Conservation (phyloP, 192 early-diverging fungal species). For the Backusella australiensis region DNA sequence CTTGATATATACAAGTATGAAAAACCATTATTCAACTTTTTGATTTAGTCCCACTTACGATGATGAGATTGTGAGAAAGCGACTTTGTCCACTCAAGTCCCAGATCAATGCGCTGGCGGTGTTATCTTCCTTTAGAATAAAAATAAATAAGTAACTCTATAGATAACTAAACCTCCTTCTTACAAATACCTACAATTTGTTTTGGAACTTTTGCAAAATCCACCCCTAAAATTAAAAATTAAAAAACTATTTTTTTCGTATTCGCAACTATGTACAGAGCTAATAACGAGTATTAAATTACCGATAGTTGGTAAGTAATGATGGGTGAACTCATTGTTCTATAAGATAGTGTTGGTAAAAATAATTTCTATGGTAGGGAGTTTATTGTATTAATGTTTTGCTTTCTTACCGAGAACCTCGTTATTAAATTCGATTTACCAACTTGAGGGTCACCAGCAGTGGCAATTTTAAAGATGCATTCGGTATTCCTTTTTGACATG, state of each 20-base stretch:
- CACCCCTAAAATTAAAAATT: slow-evolving; percentile 21
- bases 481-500: slow-evolving; percentile 58
- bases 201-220: slow-evolving; percentile 44
- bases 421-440: slow-evolving; percentile 80
- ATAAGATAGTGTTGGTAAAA: not conserved
- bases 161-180: not conserved
- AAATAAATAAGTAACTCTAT: not conserved
- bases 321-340: slow-evolving; percentile 88
- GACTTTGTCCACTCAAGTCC: slow-evolving; percentile 90
- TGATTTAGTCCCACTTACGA: slow-evolving; percentile 38
- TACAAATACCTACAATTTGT: slow-evolving; percentile 21
- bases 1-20: slow-evolving; percentile 30
- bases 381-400: too few species aligned
- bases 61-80: slow-evolving; percentile 82
- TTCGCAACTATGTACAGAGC: not conserved
- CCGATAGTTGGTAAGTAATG: slow-evolving; percentile 98
- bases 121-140: not conserved
- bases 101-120: slow-evolving; percentile 48
- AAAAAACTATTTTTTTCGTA: not conserved
- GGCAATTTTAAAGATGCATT: slow-evolving; percentile 66
- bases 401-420: slow-evolving; percentile 62
- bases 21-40: not conserved
- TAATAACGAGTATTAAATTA: not conserved
- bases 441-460: slow-evolving; percentile 75
- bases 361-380: too few species aligned